Conservation (phyloP, 768 basidiomycete species). For the Tylopilus subfusipes region DNA sequence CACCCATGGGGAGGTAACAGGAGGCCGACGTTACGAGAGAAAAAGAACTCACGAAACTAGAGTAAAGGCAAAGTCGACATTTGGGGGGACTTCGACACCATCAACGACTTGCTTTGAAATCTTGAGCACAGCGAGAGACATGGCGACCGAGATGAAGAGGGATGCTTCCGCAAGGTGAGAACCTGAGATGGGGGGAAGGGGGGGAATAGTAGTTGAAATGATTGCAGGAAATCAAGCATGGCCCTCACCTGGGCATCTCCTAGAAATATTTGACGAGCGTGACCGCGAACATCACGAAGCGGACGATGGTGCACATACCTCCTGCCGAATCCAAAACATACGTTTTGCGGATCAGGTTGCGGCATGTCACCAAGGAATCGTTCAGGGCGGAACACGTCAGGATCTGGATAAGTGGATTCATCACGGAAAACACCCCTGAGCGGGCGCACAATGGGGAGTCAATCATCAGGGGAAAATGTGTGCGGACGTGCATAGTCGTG, state of each 20-base stretch:
- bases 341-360: conserved; percentile 15
- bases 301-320: conserved; percentile 12
- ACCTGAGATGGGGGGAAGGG: too few species aligned
- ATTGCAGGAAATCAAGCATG: background rate
- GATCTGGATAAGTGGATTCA: conserved; percentile 36
- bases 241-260: conserved; percentile 19
- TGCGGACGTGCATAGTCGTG: too few species aligned
- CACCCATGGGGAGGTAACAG: too few species aligned
- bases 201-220: background rate
- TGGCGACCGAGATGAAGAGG: conserved; percentile 27
- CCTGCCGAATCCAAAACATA: conserved; percentile 30
- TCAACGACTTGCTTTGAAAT: conserved; percentile 39
- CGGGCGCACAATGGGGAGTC: too few species aligned
- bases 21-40: too few species aligned
- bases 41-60: conserved; percentile 38
- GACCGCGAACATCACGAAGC: too few species aligned
- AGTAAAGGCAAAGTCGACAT: conserved; percentile 41
- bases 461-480: too few species aligned
- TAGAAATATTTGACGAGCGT: background rate
- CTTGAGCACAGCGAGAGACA: too few species aligned
- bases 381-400: conserved; percentile 33
- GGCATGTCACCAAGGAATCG: conserved; percentile 27
- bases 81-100: conserved; percentile 42
- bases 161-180: conserved; percentile 26
- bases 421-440: conserved; percentile 58